Evolutionary conservation across 2,329 filamentous ascomycete genomes (phyloP), one percentile per base, ranked within the genome.

Genomic region (Phaeosphaeria sp.): DNA sequence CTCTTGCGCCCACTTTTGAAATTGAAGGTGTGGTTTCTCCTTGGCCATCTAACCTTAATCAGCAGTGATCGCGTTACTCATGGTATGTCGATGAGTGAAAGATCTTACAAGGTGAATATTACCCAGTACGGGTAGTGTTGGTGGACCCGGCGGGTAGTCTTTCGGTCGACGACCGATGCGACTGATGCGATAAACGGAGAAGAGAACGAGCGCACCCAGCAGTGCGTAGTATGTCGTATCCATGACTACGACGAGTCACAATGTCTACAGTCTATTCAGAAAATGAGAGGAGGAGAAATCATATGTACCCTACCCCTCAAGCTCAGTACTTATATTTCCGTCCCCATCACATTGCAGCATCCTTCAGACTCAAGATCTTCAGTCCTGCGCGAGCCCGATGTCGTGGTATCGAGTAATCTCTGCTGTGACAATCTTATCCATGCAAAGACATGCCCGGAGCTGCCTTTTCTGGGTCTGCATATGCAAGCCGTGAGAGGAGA

Each of bases 1-100:
- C 63, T 84, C 75, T 2, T 79, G 61, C 0, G 83, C 82, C 84
- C 84, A 86, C 64, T 81, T 79, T 42, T 81, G 69, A 55, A 84
- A 84, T 55, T 84, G 80, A 0, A 80, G 58, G 55, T 84, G 80
- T 0, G 69, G 67, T 36, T 81, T 68, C 4, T 72, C 46, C 2
- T 51, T 51, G 11, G 49, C 20, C 36, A 51, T 67, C 69, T 0
- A 81, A 7, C 23, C 42, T 17, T 6, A 3, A 27, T 23, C 15
- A 46, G 21, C 23, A 17, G 41, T 46, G n/a, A 46, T 9, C 15
- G 21, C n/a, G n/a, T n/a, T n/a, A n/a, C n/a, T n/a, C n/a, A n/a
- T n/a, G 41, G 1, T 21, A 33, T 21, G 25, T 13, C 20, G 41
- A 2, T 17, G 20, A 18, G 6, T 21, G 9, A 5, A 36, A 30